Evolutionary conservation across 805 yeast species (phyloP), one percentile per base, ranked within the genome.

Genomic region (Candida oleophila): DNA sequence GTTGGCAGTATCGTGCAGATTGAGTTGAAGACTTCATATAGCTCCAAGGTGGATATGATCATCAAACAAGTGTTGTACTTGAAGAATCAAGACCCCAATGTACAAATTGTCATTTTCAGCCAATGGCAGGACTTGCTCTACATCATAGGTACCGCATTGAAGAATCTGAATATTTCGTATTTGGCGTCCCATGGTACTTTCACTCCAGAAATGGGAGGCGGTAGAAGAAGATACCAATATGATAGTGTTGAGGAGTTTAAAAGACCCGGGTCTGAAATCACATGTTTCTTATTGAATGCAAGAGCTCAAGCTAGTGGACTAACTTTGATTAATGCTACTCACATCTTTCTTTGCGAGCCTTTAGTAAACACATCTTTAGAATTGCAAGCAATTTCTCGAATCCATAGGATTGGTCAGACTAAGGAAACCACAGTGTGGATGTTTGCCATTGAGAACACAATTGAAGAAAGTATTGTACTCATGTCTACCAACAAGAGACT

Each of bases 271-370:
- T 69, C 80, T 2, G 61, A 71, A 0, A 76, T 86, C n/a, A 87
- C 97, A 0, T 92, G 98, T 62, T 84, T 92, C 57, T 65, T 94
- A 22, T 66, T 94, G 52, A 89, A 89, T 64, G 92, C 96, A 0
- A 84, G 82, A 53, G 84, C 91, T 0, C 89, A 91, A 59, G 90
- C 96, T 7, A 83, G 97, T 12, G 99, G 99, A 0, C 70, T 94
- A 51, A 94, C 96, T 7, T 71, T 94, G 46, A 82, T 90, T 7
- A 92, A 92, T 69, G 98, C 99, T 0, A 86, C 87, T 2, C 97
- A 94, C 62, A 92, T 94, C 0, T 85, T 91, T 50, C 63, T 94
- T 3, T 87, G 97, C 62, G 99, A 94, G 66, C 98, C 99, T 1
- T 73, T 94, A 47, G 85, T 94, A 14, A 90, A 90, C 57, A 81